Evolutionary conservation across 768 basidiomycete species (phyloP), one percentile per base, ranked within the genome.

Genomic region (Tulasnella sp.): DNA sequence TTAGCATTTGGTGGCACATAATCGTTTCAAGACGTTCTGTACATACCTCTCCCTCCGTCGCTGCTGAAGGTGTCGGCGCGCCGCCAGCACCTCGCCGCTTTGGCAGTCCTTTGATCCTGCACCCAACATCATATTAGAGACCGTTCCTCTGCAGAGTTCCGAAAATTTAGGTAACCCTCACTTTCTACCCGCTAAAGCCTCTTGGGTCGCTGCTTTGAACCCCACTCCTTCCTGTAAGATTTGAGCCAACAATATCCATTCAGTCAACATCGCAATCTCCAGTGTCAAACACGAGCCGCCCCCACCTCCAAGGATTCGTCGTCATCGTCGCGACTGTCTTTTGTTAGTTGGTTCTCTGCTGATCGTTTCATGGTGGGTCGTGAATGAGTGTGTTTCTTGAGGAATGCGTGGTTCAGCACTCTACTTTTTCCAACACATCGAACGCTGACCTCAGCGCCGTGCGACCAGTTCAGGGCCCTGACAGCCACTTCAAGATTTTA

Each of bases 91-190:
- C 39, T 34, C 42, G 47, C 34, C 73, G 35, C 47, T 72, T 74
- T 9, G 73, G 73, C 19, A 74, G 73, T 19, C 73, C 73, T 67
- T 73, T 74, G 32, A 74, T 73, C 22, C 73, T 74, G 22, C 32
- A 63, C 26, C 8, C 40, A 65, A 40, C n/a, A 52, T 8, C 17
- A 72, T 19, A 71, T 69, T 16, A 73, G 69, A 40, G 29, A 42
- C 29, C 36, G 36, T 44, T 16, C 2, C 0, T 29, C 36, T 5
- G 14, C 52, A 26, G 19, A 0, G 6, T 59, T 3, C 22, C 16
- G 17, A n/a, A 19, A 17, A 32, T 19, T 17, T 12, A 34, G 14
- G 29, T 40, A 19, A 29, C 8, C 66, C 73, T 37, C 17, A 74
- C 73, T 74, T 37, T 52, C 73, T 67, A 9, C 35, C 63, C 11